Base-by-base conservation (phyloP, 2,329 filamentous ascomycete species). In the Knoxdaviesia proteae region DNA sequence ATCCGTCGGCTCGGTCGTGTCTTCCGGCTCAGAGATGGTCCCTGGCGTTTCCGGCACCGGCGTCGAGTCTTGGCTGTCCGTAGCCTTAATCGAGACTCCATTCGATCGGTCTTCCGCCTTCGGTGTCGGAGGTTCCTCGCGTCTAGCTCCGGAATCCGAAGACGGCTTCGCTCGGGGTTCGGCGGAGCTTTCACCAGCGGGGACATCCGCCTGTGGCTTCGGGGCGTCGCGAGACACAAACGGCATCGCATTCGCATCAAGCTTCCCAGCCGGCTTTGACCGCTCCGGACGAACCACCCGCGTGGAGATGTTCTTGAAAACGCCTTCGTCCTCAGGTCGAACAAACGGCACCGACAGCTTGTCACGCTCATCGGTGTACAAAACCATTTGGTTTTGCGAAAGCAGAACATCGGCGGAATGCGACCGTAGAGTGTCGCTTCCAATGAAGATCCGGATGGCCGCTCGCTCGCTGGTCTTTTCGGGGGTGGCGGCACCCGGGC, bases 391-490 rank as follows among this genome's bases (percentile, higher is more conserved):
- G 53, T 94, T 94, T 49, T 87, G 83, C 0, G 90, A 96, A 52
- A 98, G 84, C 29, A 96, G 62, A 7, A 98, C 70, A 56, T 96
- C 90, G 30, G 84, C 88, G 49, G 82, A 93, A 54, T 93, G 84
- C 7, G 80, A 69, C 47, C 87, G 74, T 44, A 98, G 66, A 9
- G 84, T 73, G 58, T 96, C 88, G 53, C 84, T 94, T 36, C 90
- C 88, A 45, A 98, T 67, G 54, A 93, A 86, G 42, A 94, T 80
- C 49, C 86, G 81, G 44, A 96, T 83, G 3, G 39, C 36, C 7
- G 29, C 30, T 5, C 32, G 20, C 9, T 45, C 43, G 11, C 31
- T 41, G 34, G 36, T 33, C 20, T 11, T 41, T 8, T 7, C 6
- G 30, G 39, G 36, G 7, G 35, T 8, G 3, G 38, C 5, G 3